Evolutionary conservation across 192 early-diverging fungal species (phyloP).

Genomic region (Entrophospora sp.): DNA sequence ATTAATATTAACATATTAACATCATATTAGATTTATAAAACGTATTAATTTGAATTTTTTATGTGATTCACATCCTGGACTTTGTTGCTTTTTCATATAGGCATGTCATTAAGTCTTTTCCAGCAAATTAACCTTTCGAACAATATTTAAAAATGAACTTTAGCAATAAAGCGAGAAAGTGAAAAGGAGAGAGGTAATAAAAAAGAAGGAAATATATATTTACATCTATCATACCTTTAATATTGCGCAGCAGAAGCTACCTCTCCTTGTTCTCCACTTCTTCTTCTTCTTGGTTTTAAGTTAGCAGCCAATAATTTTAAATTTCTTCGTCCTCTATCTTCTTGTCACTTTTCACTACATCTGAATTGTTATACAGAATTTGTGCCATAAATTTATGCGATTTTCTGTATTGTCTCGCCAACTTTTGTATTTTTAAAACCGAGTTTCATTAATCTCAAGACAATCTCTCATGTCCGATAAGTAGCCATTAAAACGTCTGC

Average conservation of each 20-base stretch:
- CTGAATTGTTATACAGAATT: conserved; percentile 80
- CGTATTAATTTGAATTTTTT: no score
- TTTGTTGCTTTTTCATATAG: no score
- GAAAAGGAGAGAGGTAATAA: no score
- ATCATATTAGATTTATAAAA: no score
- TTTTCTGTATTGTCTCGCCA: conserved; percentile 73
- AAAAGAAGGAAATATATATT: no score
- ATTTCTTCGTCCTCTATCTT: conserved; percentile 74
- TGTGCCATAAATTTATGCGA: conserved; percentile 72
- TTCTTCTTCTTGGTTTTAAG: conserved; percentile 40
- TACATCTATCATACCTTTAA: no score
- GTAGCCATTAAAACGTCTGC: conserved; percentile 87
- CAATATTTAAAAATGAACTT: no score
- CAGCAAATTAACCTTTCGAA: no score
- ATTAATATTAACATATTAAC: no score
- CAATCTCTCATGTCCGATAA: conserved; percentile 72
- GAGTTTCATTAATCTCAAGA: conserved; percentile 77
- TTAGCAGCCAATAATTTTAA: conserved; percentile 55
- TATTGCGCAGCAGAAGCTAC: neutral
- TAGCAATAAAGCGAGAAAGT: no score
- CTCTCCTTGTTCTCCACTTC: conserved; percentile 17
- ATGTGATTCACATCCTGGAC: no score
- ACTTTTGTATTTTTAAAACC: conserved; percentile 59
- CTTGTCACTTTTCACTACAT: conserved; percentile 77
- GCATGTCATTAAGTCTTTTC: no score